Conservation (phyloP, 805 yeast species). For the Lipomyces orientalis region DNA sequence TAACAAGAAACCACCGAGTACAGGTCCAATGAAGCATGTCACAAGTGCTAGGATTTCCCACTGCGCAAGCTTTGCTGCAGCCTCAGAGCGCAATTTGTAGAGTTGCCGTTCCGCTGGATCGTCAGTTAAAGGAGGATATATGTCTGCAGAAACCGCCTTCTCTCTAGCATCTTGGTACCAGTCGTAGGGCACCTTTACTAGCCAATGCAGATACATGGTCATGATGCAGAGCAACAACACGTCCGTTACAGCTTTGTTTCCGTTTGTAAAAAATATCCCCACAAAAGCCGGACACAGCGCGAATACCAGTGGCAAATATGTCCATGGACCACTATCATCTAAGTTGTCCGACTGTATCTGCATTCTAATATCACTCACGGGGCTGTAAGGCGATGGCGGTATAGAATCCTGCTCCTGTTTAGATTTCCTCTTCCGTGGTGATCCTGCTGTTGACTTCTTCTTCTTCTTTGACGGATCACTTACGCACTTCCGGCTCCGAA, state of each 20-base stretch:
- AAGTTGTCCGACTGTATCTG: background rate
- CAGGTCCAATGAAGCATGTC: constrained; percentile 23
- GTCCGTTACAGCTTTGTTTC: constrained; percentile 15
- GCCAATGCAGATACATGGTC: constrained; percentile 23
- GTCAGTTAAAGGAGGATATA: background rate
- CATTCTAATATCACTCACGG: background rate
- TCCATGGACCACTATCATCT: constrained; percentile 11
- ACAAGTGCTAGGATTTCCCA: constrained; percentile 22
- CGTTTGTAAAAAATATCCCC: constrained; percentile 17
- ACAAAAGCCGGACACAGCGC: constrained; percentile 21
- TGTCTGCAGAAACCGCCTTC: constrained; percentile 5
- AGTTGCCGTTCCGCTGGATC: constrained; percentile 6
- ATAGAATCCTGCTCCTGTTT: background rate
- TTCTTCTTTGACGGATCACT: constrained; percentile 4
- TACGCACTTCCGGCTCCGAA: background rate
- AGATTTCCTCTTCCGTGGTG: background rate
- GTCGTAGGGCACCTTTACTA: constrained; percentile 21
- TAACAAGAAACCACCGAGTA: constrained; percentile 23
- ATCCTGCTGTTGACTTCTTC: background rate
- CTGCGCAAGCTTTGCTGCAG: constrained; percentile 13
- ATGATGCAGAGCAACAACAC: constrained; percentile 18
- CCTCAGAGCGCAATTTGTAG: background rate
- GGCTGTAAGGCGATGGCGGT: background rate
- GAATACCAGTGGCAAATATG: constrained; percentile 18
- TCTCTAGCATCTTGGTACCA: constrained; percentile 24